Conservation (phyloP, 805 yeast species). For the Monosporozyma aquatica region DNA sequence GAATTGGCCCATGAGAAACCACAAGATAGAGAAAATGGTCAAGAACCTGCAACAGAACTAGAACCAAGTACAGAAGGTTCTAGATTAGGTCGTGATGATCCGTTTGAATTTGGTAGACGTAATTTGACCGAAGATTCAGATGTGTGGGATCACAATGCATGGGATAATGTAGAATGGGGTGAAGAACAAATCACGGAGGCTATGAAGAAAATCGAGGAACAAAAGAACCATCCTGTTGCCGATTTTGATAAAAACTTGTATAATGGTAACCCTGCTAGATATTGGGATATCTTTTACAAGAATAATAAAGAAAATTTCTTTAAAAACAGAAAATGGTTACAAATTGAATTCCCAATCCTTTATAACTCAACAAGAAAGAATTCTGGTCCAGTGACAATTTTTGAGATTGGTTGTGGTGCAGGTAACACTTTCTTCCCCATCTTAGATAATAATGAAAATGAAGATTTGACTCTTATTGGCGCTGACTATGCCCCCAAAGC, state of each 20-base stretch:
- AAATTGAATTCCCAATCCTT: conserved; percentile 82
- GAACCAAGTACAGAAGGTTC: conserved; percentile 23
- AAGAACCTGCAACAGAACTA: neutral
- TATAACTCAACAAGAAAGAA: conserved; percentile 70
- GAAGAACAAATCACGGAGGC: conserved; percentile 77
- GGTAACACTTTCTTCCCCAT: conserved; percentile 95
- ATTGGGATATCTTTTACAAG: conserved; percentile 90
- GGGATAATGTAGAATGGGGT: conserved; percentile 97
- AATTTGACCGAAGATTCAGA: conserved; percentile 60
- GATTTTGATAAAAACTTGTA: conserved; percentile 74
- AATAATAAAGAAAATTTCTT: conserved; percentile 89
- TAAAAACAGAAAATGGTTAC: conserved; percentile 94
- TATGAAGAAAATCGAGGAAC: conserved; percentile 60
- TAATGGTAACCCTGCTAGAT: conserved; percentile 81
- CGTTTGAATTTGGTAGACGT: conserved; percentile 89
- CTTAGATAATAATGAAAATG: conserved; percentile 71
- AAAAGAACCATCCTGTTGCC: conserved; percentile 73
- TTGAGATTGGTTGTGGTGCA: conserved; percentile 97
- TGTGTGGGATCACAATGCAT: conserved; percentile 87
- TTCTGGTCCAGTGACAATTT: conserved; percentile 59
- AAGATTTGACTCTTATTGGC: conserved; percentile 63
- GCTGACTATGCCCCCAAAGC: conserved; percentile 89
- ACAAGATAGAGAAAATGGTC: conserved; percentile 7
- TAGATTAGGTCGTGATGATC: conserved; percentile 74
- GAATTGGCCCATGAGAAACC: conserved; percentile 16